These are phyloP conservation scores for Lactarius hatsudake DNA, from an alignment of 768 basidiomycete species.

Conservation along the genomic window DNA sequence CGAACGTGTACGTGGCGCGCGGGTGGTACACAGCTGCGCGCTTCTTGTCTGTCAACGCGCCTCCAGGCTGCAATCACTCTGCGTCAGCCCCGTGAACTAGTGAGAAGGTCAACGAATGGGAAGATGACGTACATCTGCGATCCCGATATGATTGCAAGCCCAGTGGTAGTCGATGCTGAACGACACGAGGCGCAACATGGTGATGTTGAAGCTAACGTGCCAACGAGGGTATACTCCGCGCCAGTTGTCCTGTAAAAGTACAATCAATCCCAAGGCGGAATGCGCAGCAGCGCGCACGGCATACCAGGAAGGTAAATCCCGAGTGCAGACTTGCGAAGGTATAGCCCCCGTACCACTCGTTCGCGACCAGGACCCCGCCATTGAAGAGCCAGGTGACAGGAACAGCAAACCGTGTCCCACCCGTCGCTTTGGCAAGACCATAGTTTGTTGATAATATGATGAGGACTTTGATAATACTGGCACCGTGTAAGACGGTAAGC, in stretches of 20 bases:
- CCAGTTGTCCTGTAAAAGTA: conserved; percentile 50
- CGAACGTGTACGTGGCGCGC: conserved; percentile 56
- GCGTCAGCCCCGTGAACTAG: background rate
- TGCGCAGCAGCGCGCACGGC: conserved; percentile 29
- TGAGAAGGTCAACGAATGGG: conserved; percentile 6
- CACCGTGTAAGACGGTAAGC: conserved; percentile 76
- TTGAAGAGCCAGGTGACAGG: conserved; percentile 79
- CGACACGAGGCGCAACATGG: conserved; percentile 91
- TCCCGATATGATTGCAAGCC: too few relatives aligned
- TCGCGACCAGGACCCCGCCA: conserved; percentile 64
- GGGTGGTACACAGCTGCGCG: conserved; percentile 57
- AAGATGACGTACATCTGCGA: too few relatives aligned
- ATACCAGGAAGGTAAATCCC: conserved; percentile 57
- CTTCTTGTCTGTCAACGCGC: conserved; percentile 53
- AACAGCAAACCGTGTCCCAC: conserved; percentile 46
- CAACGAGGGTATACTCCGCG: conserved; percentile 57
- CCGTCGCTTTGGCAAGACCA: conserved; percentile 47
- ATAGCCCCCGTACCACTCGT: conserved; percentile 76
- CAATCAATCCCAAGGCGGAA: too few relatives aligned
- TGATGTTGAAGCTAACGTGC: conserved; percentile 94
- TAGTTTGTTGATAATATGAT: conserved; percentile 72
- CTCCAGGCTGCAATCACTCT: conserved; percentile 27
- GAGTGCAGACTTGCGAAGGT: conserved; percentile 55
- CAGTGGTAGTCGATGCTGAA: too few relatives aligned
- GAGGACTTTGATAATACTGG: conserved; percentile 74